Base-by-base conservation (phyloP, 345 rosid genomes). In the Theobroma cacao region DNA sequence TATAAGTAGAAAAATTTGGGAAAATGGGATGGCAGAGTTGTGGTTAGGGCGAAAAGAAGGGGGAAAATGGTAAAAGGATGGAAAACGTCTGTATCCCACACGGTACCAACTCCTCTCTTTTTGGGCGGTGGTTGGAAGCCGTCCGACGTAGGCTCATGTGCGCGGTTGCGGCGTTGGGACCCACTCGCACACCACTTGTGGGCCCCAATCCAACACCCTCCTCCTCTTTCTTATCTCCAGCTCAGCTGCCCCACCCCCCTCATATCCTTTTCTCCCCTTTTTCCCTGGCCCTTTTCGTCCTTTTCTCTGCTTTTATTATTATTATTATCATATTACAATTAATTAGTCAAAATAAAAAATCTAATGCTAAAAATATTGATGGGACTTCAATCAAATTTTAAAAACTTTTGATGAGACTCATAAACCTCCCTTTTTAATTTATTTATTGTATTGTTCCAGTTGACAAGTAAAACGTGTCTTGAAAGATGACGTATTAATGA, bases 151-250 rank as follows among this genome's bases (percentile, higher is more conserved):
- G 52, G 73, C 58, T 73, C 82, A 70, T 84, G 81, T 79, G 85
- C 62, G 50, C 38, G n/a, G 67, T 81, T 79, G 79, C 83, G 83
- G 79, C 81, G 62, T 66, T 31, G 81, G 78, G 80, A 59, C 87
- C 85, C 48, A 30, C 62, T n/a, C 59, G 28, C 56, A 36, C 41
- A 14, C 36, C 8, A 31, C 50, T 5, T 10, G 80, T 30, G 26
- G 79, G 56, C 20, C 79, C 76, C 24, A 22, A 3, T 11, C 63
- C 45, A n/a, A 55, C 18, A 34, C 40, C 3, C 30, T 36, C 33
- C 74, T 15, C 12, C 24, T n/a, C 74, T 59, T 65, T 11, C 80
- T 77, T 71, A 71, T 77, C 82, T 34, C 38, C 33, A 2, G 0
- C 17, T 7, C 3, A 18, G 4, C 1, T 58, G 26, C 4, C 48